Percentiles rank a stretch among this genome's conserved stretches.
These are phyloP conservation scores for Coniochaeta prunicola DNA, from an alignment of 2,329 filamentous ascomycete species.

Conservation along the genomic window DNA sequence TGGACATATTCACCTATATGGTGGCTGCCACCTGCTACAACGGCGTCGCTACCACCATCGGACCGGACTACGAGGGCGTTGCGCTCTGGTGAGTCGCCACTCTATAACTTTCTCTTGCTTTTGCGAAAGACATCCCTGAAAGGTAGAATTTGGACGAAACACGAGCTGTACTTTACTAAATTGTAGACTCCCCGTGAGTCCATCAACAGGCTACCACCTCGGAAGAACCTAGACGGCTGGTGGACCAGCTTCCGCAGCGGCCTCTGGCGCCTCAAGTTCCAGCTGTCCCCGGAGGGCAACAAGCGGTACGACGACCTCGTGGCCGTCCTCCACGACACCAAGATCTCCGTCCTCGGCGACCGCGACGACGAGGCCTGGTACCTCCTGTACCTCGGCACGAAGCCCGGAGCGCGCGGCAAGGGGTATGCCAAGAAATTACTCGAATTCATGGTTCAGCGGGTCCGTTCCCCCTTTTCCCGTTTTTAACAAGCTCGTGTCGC, in stretches of 20 bases:
- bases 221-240: constrained; percentile 65
- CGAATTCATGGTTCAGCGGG: constrained; percentile 58
- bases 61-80: constrained; percentile 69
- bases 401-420: constrained; percentile 59
- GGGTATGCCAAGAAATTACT: constrained; percentile 69
- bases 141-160: too few relatives aligned
- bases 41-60: constrained; percentile 67
- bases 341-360: constrained; percentile 59
- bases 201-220: constrained; percentile 61
- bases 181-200: constrained; percentile 1
- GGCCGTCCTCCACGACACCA: constrained; percentile 66
- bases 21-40: constrained; percentile 68
- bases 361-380: constrained; percentile 68
- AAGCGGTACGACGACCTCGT: constrained; percentile 70
- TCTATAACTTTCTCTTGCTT: background rate
- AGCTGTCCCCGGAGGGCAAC: constrained; percentile 64
- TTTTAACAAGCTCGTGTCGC: background rate
- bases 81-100: constrained; percentile 61
- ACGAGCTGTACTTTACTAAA: constrained; percentile 3
- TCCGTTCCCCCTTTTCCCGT: constrained; percentile 26
- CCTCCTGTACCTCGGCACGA: constrained; percentile 76
- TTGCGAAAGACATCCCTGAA: too few relatives aligned
- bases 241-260: constrained; percentile 66
- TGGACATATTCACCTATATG: constrained; percentile 70
- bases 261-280: constrained; percentile 70